A percentile compares a stretch with the other conserved stretches of the same genome.
Evolutionary conservation across 2,329 filamentous ascomycete genomes (phyloP).

Genomic region (Zalaria sp.): DNA sequence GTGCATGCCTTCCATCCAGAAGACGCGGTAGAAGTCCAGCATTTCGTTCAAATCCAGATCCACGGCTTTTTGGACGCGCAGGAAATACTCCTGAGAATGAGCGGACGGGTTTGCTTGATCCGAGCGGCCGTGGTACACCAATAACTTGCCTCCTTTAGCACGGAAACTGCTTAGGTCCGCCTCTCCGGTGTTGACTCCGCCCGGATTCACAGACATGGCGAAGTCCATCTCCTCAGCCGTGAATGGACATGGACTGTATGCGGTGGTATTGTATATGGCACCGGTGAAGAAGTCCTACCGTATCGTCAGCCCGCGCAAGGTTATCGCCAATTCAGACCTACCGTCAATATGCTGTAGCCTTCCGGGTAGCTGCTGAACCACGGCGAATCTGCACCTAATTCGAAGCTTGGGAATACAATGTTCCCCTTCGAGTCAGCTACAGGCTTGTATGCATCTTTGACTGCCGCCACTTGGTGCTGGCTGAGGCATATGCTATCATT

Average conservation of each 20-base stretch:
- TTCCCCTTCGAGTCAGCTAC: too few relatives aligned
- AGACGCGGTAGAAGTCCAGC: constrained; percentile 33
- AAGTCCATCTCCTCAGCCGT: constrained; percentile 24
- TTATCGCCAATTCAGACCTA: constrained; percentile 12
- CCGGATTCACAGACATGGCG: constrained; percentile 18
- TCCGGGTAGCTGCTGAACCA: constrained; percentile 24
- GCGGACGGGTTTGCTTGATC: constrained; percentile 31
- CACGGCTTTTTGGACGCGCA: constrained; percentile 26
- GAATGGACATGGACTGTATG: constrained; percentile 25
- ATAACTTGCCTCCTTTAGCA: constrained; percentile 27
- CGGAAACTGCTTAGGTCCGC: constrained; percentile 23
- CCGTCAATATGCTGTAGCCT: constrained; percentile 24
- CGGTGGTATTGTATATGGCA: constrained; percentile 30
- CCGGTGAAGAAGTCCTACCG: constrained; percentile 33
- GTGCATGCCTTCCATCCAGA: constrained; percentile 36
- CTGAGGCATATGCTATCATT: constrained; percentile 16
- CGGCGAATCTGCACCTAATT: constrained; percentile 20
- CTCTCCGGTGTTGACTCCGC: constrained; percentile 19
- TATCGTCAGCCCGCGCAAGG: constrained; percentile 11
- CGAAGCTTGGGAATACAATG: constrained; percentile 19
- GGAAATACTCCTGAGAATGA: constrained; percentile 34
- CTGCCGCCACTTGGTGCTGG: constrained; percentile 20
- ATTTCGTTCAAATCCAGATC: constrained; percentile 11
- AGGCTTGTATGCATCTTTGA: too few relatives aligned
- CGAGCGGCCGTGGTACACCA: constrained; percentile 26